A percentile compares a stretch with the other conserved stretches of the same genome.
phyloP scores from a whole-genome alignment of 352 stramenopile species.

The Phytophthora brassicae region DNA sequence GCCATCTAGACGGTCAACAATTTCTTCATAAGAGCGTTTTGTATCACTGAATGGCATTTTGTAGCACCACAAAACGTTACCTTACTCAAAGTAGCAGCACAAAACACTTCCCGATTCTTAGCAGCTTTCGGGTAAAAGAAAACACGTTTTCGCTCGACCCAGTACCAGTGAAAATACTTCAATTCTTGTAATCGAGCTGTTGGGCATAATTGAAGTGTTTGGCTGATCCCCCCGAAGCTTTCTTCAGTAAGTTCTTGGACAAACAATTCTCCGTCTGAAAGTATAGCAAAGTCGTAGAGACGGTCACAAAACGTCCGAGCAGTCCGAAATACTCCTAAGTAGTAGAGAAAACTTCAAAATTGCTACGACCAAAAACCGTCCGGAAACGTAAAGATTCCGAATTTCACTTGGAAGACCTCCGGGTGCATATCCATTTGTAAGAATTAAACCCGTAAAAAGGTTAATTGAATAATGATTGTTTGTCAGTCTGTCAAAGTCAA shows the following conservation, averaged over 20 bases:
- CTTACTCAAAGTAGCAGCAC: constrained; percentile 23
- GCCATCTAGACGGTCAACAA: constrained; percentile 9
- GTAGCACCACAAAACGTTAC: constrained; percentile 20
- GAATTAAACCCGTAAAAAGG: constrained; percentile 43
- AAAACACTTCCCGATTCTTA: constrained; percentile 24
- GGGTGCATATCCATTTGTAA: constrained; percentile 44
- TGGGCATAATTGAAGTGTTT: constrained; percentile 42
- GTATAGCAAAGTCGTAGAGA: constrained; percentile 43
- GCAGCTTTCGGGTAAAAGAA: constrained; percentile 33
- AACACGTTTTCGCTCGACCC: constrained; percentile 42
- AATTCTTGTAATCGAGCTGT: constrained; percentile 28
- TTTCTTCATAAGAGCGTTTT: constrained; percentile 3
- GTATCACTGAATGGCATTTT: constrained; percentile 39
- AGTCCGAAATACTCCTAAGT: constrained; percentile 39
- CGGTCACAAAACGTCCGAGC: constrained; percentile 20
- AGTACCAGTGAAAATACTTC: constrained; percentile 58
- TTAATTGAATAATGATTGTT: constrained; percentile 57
- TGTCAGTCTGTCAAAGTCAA: too few relatives aligned
- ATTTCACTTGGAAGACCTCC: constrained; percentile 40
- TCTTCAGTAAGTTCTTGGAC: constrained; percentile 34
- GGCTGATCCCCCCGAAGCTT: neutral
- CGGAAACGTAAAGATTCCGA: constrained; percentile 31
- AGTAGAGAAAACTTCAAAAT: constrained; percentile 51
- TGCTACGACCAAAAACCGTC: constrained; percentile 39
- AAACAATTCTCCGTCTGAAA: constrained; percentile 24